Evolutionary conservation across 495 filamentous ascomycete genomes (phyloP).

Genomic region (Evansstolkia leycettana): DNA sequence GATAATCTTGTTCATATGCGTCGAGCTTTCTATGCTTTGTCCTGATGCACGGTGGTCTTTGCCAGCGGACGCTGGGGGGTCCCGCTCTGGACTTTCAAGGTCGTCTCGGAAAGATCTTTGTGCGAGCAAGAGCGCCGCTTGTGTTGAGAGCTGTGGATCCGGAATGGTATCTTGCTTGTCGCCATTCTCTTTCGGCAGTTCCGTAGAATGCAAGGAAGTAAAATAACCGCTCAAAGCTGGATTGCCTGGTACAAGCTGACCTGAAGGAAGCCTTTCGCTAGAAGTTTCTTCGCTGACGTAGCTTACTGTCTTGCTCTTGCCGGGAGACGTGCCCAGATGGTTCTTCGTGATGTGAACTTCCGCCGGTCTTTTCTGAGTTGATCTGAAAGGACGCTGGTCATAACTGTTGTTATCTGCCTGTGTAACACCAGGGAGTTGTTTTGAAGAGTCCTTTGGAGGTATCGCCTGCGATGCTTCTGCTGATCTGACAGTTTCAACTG

Average conservation of each 20-base stretch:
- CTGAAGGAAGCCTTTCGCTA: slow-evolving; percentile 27
- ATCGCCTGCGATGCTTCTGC: too few species aligned
- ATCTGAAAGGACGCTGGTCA: too few species aligned
- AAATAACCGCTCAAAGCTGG: slow-evolving; percentile 18
- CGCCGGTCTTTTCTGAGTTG: slow-evolving; percentile 2
- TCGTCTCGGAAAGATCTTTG: slow-evolving; percentile 37
- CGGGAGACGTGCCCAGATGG: slow-evolving; percentile 1
- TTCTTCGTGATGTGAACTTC: slow-evolving; percentile 10
- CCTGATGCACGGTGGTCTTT: slow-evolving; percentile 7
- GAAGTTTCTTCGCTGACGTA: slow-evolving; percentile 12
- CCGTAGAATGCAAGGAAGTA: slow-evolving; percentile 29
- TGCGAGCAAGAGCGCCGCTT: slow-evolving; percentile 35
- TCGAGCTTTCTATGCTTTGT: slow-evolving; percentile 5
- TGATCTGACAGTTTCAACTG: too few species aligned
- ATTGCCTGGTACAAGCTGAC: slow-evolving; percentile 18
- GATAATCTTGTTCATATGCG: slow-evolving; percentile 19
- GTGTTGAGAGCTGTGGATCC: slow-evolving; percentile 34
- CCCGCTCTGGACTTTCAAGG: slow-evolving; percentile 19
- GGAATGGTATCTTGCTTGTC: slow-evolving; percentile 9
- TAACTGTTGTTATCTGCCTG: too few species aligned
- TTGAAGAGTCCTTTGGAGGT: not conserved
- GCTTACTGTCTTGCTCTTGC: slow-evolving; percentile 1
- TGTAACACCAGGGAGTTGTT: too few species aligned
- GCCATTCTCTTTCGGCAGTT: slow-evolving; percentile 11
- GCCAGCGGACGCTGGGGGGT: slow-evolving; percentile 5